A percentile compares a stretch with the other conserved stretches of the same genome.
These are phyloP conservation scores for Pyronema domesticum DNA, from an alignment of 495 filamentous ascomycete species.

Conservation along the genomic window DNA sequence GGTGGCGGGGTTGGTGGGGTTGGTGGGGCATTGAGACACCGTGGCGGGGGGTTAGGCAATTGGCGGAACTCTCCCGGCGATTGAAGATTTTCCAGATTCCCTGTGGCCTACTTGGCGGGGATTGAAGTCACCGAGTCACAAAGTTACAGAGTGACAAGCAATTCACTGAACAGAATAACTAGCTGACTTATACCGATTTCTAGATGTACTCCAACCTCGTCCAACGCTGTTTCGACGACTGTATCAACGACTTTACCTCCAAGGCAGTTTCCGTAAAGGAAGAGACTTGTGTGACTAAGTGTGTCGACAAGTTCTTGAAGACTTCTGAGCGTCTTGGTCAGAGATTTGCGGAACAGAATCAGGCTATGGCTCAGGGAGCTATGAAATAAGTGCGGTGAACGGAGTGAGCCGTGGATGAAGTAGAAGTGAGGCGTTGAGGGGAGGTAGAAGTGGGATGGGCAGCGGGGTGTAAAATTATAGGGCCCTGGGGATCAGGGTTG, in stretches of 20 bases:
- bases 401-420: too few species aligned
- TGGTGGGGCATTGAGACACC: too few species aligned
- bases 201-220: constrained; percentile 96
- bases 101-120: too few species aligned
- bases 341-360: constrained; percentile 60
- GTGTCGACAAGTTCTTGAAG: constrained; percentile 89
- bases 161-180: too few species aligned
- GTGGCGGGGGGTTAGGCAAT: too few species aligned
- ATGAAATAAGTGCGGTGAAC: too few species aligned
- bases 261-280: constrained; percentile 76
- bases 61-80: too few species aligned
- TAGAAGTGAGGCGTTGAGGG: neutral
- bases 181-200: neutral
- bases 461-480: neutral
- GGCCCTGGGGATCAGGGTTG: too few species aligned
- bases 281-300: constrained; percentile 76
- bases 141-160: too few species aligned
- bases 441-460: neutral
- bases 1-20: too few species aligned
- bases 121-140: too few species aligned
- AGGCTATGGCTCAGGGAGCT: constrained; percentile 21
- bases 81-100: too few species aligned
- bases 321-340: constrained; percentile 67
- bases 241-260: constrained; percentile 95
- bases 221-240: constrained; percentile 88